phyloP scores from a whole-genome alignment of 345 rosid genomes.

The Jatropha curcas region DNA sequence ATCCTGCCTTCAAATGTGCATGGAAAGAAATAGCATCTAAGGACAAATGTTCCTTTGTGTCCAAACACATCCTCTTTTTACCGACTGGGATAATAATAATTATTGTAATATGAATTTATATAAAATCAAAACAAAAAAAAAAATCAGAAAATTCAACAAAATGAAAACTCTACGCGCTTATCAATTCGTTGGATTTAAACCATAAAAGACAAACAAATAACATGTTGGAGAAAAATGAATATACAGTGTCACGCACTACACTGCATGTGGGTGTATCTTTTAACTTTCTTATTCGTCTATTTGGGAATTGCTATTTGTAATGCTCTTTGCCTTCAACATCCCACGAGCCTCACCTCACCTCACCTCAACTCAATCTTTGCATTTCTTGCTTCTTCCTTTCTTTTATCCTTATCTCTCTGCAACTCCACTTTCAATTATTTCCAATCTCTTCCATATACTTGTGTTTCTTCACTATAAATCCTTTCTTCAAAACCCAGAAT shows the following conservation, averaged over 20 bases:
- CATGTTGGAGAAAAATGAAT: too few species aligned
- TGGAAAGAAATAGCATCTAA: slow-evolving; percentile 25
- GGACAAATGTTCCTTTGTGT: slow-evolving; percentile 20
- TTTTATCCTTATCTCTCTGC: slow-evolving; percentile 37
- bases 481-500: too few species aligned
- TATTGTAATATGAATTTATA: too few species aligned
- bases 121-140: neutral
- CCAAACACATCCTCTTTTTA: slow-evolving; percentile 30
- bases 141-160: neutral
- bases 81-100: neutral
- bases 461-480: too few species aligned
- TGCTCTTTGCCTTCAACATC: slow-evolving; percentile 42
- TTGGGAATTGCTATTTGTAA: slow-evolving; percentile 15
- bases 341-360: slow-evolving; percentile 68
- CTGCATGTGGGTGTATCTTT: slow-evolving; percentile 9
- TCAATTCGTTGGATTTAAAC: neutral
- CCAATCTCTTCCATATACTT: slow-evolving; percentile 2
- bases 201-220: slow-evolving; percentile 11
- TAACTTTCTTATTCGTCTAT: neutral
- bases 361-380: slow-evolving; percentile 15
- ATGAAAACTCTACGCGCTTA: slow-evolving; percentile 19
- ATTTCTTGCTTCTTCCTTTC: slow-evolving; percentile 20
- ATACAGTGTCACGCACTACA: neutral
- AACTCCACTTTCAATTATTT: slow-evolving; percentile 30
- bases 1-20: neutral